Base-by-base conservation (phyloP, 2,329 filamentous ascomycete genomes). In the Geosmithia putterillii region DNA sequence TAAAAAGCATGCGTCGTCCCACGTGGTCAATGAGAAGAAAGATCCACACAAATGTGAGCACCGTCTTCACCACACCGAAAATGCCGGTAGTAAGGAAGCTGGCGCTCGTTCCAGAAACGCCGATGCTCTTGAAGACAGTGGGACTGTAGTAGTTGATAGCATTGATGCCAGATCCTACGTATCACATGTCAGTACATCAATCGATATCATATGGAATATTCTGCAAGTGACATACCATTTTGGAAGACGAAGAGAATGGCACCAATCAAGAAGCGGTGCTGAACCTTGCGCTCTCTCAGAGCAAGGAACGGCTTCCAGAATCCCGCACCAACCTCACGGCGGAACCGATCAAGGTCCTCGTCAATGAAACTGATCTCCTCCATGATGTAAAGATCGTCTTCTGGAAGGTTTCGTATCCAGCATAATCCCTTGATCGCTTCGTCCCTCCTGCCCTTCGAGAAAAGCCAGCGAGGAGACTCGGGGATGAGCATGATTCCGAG, bases 161-260 rank as follows among this genome's bases (percentile, higher is more conserved):
- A 51, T 87, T 87, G 64, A 87, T 87, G 2, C 83, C 83, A 7
- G 57, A 32, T 3, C 28, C 28, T 32, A 32, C 3, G n/a, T n/a
- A n/a, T 4, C 21, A 8, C 12, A 41, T 41, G 39, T 40, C 34
- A 35, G 36, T 18, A n/a, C 35, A n/a, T n/a, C n/a, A n/a, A 34
- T 42, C 10, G 7, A 7, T 9, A 25, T 22, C n/a, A 34, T 3
- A 7, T n/a, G n/a, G n/a, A n/a, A n/a, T n/a, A n/a, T n/a, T 5
- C 17, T 10, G 66, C 71, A 3, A 2, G 19, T 12, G 41, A 21
- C 57, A 51, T 53, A 41, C 80, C 80, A 52, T 90, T 90, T 60
- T 90, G 85, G 71, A 79, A 87, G 43, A 89, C 65, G 67, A 89
- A 89, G 18, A 90, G 69, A 53, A 84, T 74, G 44, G 74, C 74